Evolutionary conservation across 116 monocot genomes (phyloP), one percentile per base, ranked within the genome.

Genomic region (Cymodocea nodosa): DNA sequence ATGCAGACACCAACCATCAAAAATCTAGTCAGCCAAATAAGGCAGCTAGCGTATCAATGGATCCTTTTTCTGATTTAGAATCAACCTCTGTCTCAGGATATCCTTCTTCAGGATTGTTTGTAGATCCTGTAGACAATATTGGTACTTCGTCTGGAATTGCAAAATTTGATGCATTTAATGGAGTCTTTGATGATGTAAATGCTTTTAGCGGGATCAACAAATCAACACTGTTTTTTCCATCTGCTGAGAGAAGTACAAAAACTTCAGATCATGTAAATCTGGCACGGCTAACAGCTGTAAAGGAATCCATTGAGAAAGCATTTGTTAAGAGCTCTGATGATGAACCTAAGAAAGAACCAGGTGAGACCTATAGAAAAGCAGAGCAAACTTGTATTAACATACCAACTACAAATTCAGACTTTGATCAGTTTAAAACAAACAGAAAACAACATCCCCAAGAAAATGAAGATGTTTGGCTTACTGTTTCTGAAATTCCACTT

Each of bases 401-500:
- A 52, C 52, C 76, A 22, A 65, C 16, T 62, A 25, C n/a, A 2
- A 22, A 69, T 50, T 40, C 57, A 69, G 71, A 65, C 68, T n/a
- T 23, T 37, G 63, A 51, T 18, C 57, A 59, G 34, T 69, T 66
- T 78, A 71, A 78, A 67, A 73, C 59, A 66, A 44, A 63, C 35
- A 39, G 35, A 49, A 62, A 63, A 56, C 77, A 76, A 71, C 63
- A 71, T 71, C 48, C 68, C 51, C 77, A 62, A 60, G 72, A 71
- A 40, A 75, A 49, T 59, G 83, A 85, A 64, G 91, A 91, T 77
- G 49, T 84, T 56, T 97, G 90, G 90, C 80, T 97, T 52, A 84
- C 85, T 60, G 80, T 97, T 71, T 64, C 70, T 71, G 97, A 97
- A 76, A 87, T 90, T 80, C 91, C 91, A 20, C 85, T 97, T 53